These are phyloP conservation scores for Chytriomyces hyalinus DNA, from an alignment of 192 early-diverging fungal genomes.

Conservation along the genomic window DNA sequence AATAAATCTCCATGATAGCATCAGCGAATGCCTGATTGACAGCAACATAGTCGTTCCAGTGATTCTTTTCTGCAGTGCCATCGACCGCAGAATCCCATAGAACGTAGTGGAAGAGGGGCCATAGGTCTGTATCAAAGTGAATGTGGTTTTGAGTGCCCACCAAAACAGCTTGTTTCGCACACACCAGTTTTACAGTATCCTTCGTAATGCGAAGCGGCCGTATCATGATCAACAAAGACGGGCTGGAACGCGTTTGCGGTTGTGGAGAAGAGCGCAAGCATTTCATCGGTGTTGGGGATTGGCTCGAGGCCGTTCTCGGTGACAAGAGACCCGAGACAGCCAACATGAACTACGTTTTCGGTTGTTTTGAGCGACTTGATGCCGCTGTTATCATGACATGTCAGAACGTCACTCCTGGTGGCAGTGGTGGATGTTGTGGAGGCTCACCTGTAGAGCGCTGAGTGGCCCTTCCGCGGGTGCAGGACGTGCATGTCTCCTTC, in stretches of 20 bases:
- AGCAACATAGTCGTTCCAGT: conserved; percentile 81
- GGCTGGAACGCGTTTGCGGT: conserved; percentile 69
- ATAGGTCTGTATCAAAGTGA: conserved; percentile 69
- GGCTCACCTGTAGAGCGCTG: conserved; percentile 76
- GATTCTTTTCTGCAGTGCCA: conserved; percentile 64
- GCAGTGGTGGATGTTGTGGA: background rate
- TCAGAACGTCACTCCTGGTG: background rate
- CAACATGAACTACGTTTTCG: conserved; percentile 72
- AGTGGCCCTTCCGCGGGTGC: conserved; percentile 71
- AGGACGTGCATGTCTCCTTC: conserved; percentile 4
- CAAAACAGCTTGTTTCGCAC: background rate
- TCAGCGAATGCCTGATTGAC: conserved; percentile 83
- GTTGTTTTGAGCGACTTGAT: conserved; percentile 67
- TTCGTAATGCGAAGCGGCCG: conserved; percentile 86
- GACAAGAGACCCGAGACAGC: conserved; percentile 69
- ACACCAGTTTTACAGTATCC: conserved; percentile 94
- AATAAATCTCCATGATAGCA: conserved; percentile 72
- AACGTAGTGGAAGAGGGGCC: conserved; percentile 95
- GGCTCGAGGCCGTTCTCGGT: conserved; percentile 55
- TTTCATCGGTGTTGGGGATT: conserved; percentile 55
- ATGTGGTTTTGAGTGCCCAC: background rate
- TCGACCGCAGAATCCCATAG: conserved; percentile 78
- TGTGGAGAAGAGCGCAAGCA: conserved; percentile 56
- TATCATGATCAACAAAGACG: conserved; percentile 76
- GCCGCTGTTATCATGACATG: conserved; percentile 44